Conservation (phyloP, 192 early-diverging fungal genomes). For the Backusella parvicylindrica region DNA sequence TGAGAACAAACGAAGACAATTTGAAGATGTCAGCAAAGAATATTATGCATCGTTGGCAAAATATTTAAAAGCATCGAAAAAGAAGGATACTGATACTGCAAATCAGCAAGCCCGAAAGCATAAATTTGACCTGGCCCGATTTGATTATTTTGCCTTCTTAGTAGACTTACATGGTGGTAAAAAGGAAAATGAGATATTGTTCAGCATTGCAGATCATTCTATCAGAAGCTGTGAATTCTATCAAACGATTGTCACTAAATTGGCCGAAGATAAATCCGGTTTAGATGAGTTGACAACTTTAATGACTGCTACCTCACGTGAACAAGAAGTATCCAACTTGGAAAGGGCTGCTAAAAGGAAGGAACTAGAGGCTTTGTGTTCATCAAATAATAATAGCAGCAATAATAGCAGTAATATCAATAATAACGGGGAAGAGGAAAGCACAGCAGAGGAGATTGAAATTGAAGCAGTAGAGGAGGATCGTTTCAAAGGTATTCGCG, state of each 20-base stretch:
- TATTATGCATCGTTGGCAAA: conserved; percentile 42
- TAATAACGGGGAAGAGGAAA: neutral
- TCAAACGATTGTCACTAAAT: conserved; percentile 30
- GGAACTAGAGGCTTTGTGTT: neutral
- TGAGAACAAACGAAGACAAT: conserved; percentile 52
- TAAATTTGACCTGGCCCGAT: conserved; percentile 60
- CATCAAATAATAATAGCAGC: no score
- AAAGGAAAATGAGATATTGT: conserved; percentile 56
- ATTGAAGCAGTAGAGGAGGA: neutral
- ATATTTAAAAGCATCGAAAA: conserved; percentile 43
- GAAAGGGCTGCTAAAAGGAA: conserved; percentile 49
- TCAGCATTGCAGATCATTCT: conserved; percentile 46
- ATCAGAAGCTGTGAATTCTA: conserved; percentile 48
- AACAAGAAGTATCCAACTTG: conserved; percentile 43
- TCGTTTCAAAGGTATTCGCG: conserved; percentile 56
- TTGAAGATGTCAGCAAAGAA: conserved; percentile 32
- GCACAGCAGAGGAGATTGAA: neutral
- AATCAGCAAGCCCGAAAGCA: conserved; percentile 46
- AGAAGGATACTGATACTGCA: neutral
- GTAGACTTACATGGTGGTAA: conserved; percentile 54
- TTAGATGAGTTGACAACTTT: conserved; percentile 21
- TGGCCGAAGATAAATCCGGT: conserved; percentile 36
- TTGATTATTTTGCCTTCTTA: conserved; percentile 51
- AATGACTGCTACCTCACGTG: conserved; percentile 18
- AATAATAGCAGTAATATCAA: neutral